Conservation (phyloP, 2,329 filamentous ascomycete species). For the Lojkania enalia region DNA sequence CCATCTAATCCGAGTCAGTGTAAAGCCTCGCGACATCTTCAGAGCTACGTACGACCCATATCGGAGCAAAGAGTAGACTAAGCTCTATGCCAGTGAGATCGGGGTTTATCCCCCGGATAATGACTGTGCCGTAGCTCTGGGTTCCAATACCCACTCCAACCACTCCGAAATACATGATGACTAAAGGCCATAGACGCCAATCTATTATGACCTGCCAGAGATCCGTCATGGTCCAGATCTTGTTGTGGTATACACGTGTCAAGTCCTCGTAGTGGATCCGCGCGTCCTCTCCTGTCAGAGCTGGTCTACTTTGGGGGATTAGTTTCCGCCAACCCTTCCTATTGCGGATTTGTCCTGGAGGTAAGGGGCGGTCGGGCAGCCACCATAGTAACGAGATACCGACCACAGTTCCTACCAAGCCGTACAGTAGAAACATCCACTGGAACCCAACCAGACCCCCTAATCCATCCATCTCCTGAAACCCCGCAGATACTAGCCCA, state of each 20-base stretch:
- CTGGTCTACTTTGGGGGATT: constrained; percentile 70
- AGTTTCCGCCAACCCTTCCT: constrained; percentile 61
- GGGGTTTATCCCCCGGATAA: constrained; percentile 78
- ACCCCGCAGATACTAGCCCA: constrained; percentile 85
- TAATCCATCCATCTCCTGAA: constrained; percentile 84
- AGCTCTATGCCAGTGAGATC: constrained; percentile 72
- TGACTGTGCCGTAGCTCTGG: constrained; percentile 84
- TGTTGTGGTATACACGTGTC: constrained; percentile 75
- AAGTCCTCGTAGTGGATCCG: constrained; percentile 82
- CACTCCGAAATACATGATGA: constrained; percentile 92
- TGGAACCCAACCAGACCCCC: constrained; percentile 79
- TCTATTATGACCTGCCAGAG: constrained; percentile 73
- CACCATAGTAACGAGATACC: constrained; percentile 82
- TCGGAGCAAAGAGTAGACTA: constrained; percentile 83
- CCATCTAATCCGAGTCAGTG: constrained; percentile 61
- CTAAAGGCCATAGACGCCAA: constrained; percentile 85
- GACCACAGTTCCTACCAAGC: constrained; percentile 71
- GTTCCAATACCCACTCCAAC: constrained; percentile 91
- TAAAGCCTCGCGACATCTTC: background rate
- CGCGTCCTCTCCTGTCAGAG: constrained; percentile 75
- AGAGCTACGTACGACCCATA: constrained; percentile 74
- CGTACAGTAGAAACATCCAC: constrained; percentile 93
- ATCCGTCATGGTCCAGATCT: constrained; percentile 73
- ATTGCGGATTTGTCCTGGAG: constrained; percentile 66
- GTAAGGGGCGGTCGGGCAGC: constrained; percentile 80